A percentile compares a stretch with the other conserved stretches of the same genome.
Evolutionary conservation across 495 filamentous ascomycete genomes (phyloP).

Genomic region (Neurospora sp.): DNA sequence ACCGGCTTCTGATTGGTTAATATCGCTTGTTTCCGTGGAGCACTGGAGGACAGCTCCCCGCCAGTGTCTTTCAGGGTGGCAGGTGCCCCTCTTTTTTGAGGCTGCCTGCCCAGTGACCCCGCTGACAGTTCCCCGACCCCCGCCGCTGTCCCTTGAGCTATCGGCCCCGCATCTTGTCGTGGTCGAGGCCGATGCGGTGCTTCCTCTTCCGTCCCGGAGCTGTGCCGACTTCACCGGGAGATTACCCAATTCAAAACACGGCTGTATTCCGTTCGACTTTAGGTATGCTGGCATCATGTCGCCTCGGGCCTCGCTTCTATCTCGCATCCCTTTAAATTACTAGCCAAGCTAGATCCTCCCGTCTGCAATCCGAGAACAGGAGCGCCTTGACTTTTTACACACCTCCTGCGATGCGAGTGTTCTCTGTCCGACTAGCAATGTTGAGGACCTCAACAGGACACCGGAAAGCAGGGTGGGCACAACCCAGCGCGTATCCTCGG

Average conservation of each 20-base stretch:
- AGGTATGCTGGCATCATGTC: not conserved
- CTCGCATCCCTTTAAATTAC: not conserved
- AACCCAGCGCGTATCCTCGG: not conserved
- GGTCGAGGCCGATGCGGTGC: not conserved
- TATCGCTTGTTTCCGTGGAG: not conserved
- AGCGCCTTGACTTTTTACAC: not conserved
- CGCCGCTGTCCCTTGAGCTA: not conserved
- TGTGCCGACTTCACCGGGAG: not conserved
- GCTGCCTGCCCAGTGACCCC: slow-evolving; percentile 5
- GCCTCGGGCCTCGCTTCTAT: no score
- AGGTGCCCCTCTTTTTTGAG: slow-evolving; percentile 3
- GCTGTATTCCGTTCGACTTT: not conserved
- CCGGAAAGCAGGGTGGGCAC: not conserved
- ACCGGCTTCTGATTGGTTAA: slow-evolving; percentile 14
- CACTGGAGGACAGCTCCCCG: slow-evolving; percentile 10
- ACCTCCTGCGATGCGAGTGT: not conserved
- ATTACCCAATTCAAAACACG: not conserved
- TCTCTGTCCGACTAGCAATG: not conserved
- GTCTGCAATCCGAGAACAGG: not conserved
- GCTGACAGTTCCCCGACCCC: not conserved
- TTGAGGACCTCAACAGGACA: not conserved
- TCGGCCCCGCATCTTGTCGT: not conserved
- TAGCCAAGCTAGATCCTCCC: not conserved
- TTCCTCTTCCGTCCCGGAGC: not conserved
- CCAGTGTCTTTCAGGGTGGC: slow-evolving; percentile 4